Conservation (phyloP, 1,139 yeast species). For the Candida sanyaensis region DNA sequence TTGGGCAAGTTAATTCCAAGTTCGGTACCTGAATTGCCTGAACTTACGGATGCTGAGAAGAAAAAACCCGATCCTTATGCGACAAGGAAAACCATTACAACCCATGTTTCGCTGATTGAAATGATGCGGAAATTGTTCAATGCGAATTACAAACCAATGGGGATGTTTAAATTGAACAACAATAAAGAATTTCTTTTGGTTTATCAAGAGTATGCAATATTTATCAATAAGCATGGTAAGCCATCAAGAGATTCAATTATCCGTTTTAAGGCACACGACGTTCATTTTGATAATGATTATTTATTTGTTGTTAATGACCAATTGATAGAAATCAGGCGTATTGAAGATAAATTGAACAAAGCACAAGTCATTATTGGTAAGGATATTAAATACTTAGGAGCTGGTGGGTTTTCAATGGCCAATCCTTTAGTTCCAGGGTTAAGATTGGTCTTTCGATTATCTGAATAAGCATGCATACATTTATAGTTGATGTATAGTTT, state of each 20-base stretch:
- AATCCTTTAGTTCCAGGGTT: constrained; percentile 70
- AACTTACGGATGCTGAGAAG: constrained; percentile 15
- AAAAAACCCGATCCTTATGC: constrained; percentile 29
- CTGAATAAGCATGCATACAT: background rate
- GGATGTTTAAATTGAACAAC: constrained; percentile 61
- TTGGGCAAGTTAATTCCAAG: constrained; percentile 59
- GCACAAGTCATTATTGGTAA: constrained; percentile 76
- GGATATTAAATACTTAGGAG: constrained; percentile 49
- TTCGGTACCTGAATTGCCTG: constrained; percentile 46
- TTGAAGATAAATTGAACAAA: constrained; percentile 53
- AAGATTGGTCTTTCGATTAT: constrained; percentile 50
- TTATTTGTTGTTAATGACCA: constrained; percentile 68
- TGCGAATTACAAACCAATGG: constrained; percentile 52
- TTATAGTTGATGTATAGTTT: no score
- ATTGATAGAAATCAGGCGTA: constrained; percentile 67
- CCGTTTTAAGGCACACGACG: constrained; percentile 59
- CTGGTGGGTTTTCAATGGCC: constrained; percentile 58
- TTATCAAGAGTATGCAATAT: constrained; percentile 73
- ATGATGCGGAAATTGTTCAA: constrained; percentile 35
- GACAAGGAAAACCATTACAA: constrained; percentile 20
- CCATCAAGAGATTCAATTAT: constrained; percentile 58
- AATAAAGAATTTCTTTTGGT: constrained; percentile 60
- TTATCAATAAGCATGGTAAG: constrained; percentile 66
- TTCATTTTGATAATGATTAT: constrained; percentile 59
- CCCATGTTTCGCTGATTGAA: constrained; percentile 26